Evolutionary conservation across 805 yeast genomes (phyloP).

Genomic region (Teunomyces kruisii): DNA sequence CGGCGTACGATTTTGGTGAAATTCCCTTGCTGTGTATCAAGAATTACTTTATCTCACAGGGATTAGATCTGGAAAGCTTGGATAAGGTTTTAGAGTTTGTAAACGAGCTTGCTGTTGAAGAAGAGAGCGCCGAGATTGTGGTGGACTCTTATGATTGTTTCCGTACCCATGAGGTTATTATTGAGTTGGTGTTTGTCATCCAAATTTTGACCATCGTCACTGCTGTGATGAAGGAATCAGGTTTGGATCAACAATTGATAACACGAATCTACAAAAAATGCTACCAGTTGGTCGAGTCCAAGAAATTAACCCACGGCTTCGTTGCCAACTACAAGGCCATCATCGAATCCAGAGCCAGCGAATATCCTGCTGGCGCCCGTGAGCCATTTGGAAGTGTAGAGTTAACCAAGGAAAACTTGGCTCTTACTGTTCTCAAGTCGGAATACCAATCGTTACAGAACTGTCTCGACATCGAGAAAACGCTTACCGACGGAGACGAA

Average conservation of each 20-base stretch:
- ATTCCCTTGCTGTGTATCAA: conserved; percentile 47
- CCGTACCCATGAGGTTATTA: conserved; percentile 52
- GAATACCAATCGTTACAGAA: conserved; percentile 53
- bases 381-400: conserved; percentile 15
- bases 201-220: conserved; percentile 47
- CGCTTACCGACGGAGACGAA: conserved; percentile 21
- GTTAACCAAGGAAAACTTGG: conserved; percentile 41
- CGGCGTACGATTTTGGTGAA: conserved; percentile 81
- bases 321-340: conserved; percentile 31
- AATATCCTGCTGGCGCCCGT: conserved; percentile 47
- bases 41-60: conserved; percentile 28
- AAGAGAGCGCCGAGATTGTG: conserved; percentile 41
- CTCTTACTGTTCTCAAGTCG: conserved; percentile 53
- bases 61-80: conserved; percentile 26
- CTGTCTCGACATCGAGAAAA: conserved; percentile 31
- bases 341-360: conserved; percentile 33
- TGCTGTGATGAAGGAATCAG: conserved; percentile 21
- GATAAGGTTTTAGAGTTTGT: conserved; percentile 33
- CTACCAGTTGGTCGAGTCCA: conserved; percentile 56
- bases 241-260: conserved; percentile 29
- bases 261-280: conserved; percentile 58
- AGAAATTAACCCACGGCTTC: conserved; percentile 44
- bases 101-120: conserved; percentile 29
- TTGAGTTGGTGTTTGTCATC: conserved; percentile 57
- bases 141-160: conserved; percentile 65